phyloP scores from a whole-genome alignment of 768 basidiomycete species.

The Hericium erinaceus region DNA sequence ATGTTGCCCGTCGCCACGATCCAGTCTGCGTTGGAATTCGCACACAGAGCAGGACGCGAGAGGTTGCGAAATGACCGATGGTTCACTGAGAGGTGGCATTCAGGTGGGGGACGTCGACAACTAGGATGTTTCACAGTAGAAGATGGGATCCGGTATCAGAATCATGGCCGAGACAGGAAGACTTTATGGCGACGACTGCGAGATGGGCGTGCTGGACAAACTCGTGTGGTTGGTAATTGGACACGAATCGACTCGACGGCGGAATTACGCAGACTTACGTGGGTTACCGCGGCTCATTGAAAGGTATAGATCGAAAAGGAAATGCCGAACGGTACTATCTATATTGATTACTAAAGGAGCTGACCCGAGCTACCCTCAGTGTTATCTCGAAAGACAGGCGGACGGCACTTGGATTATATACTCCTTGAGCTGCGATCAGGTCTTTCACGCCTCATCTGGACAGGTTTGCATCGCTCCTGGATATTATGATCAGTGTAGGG shows the following conservation, averaged over 20 bases:
- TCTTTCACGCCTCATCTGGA: too few relatives aligned
- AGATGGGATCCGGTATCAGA: not conserved
- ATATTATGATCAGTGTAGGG: too few relatives aligned
- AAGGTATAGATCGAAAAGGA: not conserved
- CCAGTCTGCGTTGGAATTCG: not conserved
- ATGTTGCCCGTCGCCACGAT: not conserved
- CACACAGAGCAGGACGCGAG: not conserved
- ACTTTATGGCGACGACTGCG: not conserved
- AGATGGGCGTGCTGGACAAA: not conserved
- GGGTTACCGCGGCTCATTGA: not conserved
- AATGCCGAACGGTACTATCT: not conserved
- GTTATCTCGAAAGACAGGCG: too few relatives aligned
- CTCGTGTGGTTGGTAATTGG: not conserved
- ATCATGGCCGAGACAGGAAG: not conserved
- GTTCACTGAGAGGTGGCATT: not conserved
- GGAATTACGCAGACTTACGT: not conserved
- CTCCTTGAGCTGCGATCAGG: too few relatives aligned
- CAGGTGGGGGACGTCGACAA: constrained; percentile 2
- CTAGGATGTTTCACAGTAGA: not conserved
- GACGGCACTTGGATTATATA: too few relatives aligned
- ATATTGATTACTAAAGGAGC: not conserved
- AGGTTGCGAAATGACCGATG: not conserved
- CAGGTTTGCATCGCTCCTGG: too few relatives aligned
- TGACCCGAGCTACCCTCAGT: not conserved
- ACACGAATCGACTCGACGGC: not conserved